Conservation (phyloP, 257 asterid genomes). For the Eustoma russellianum region DNA sequence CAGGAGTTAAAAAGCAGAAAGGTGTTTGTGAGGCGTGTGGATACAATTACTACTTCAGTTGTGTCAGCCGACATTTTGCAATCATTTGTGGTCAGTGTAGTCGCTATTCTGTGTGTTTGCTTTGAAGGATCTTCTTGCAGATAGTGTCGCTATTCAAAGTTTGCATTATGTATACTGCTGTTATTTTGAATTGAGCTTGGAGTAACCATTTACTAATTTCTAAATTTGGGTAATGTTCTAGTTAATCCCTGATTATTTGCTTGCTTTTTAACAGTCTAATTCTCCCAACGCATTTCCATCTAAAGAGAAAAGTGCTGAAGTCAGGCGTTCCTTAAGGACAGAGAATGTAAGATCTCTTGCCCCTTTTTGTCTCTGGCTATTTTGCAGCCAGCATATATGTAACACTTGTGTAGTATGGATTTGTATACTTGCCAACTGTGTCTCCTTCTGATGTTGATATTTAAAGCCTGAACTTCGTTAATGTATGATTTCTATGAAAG, state of each 20-base stretch:
- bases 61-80: conserved; percentile 54
- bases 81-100: conserved; percentile 58
- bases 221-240: too few species aligned
- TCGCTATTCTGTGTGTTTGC: conserved; percentile 4
- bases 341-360: conserved; percentile 45
- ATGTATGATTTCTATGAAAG: too few species aligned
- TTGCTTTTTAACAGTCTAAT: conserved; percentile 38
- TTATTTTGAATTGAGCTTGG: not conserved
- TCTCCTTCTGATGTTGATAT: too few species aligned
- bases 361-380: not conserved
- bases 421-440: too few species aligned
- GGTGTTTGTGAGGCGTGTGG: conserved; percentile 70
- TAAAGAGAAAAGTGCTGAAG: conserved; percentile 31
- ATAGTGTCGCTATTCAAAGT: not conserved
- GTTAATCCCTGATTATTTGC: conserved; percentile 12
- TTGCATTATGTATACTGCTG: not conserved
- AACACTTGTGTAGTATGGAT: too few species aligned
- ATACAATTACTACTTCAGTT: conserved; percentile 57
- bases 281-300: conserved; percentile 26
- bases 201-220: not conserved
- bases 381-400: not conserved
- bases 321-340: conserved; percentile 40
- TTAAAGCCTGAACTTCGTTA: too few species aligned
- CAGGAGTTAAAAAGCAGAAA: conserved; percentile 53
- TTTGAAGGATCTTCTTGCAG: not conserved